A percentile compares a stretch with the other conserved stretches of the same genome.
These are phyloP conservation scores for Brettanomyces bruxellensis DNA, from an alignment of 805 yeast genomes.

Conservation along the genomic window DNA sequence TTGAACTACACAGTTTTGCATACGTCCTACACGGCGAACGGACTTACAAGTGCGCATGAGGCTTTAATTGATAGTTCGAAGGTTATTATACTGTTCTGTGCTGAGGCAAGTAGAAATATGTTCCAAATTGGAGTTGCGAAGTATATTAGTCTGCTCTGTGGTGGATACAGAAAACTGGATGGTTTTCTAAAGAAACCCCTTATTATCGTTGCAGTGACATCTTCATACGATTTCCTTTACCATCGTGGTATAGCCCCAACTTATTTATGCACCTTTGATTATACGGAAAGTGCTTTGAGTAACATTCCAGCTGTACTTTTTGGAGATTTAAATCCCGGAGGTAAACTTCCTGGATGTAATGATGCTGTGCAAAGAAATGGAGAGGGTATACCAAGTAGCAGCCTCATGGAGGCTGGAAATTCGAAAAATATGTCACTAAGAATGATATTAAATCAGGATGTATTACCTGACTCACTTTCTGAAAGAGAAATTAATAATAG, in stretches of 20 bases:
- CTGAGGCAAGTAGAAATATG: conserved; percentile 52
- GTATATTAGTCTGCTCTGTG: conserved; percentile 46
- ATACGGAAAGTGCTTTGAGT: conserved; percentile 41
- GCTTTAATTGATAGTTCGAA: conserved; percentile 41
- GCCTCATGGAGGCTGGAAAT: background rate
- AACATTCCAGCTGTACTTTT: conserved; percentile 42
- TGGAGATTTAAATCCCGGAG: conserved; percentile 44
- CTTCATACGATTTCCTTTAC: conserved; percentile 54
- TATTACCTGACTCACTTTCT: background rate
- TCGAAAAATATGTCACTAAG: background rate
- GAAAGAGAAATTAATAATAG: background rate
- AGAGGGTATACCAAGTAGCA: conserved; percentile 5
- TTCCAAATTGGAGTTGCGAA: conserved; percentile 55
- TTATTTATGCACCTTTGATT: conserved; percentile 54
- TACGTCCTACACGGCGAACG: conserved; percentile 50
- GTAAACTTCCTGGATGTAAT: conserved; percentile 41
- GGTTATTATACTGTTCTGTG: conserved; percentile 43
- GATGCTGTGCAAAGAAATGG: background rate
- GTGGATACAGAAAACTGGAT: conserved; percentile 29
- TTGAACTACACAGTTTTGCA: conserved; percentile 41
- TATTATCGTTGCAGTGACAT: conserved; percentile 49
- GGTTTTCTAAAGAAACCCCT: conserved; percentile 37
- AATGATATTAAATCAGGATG: background rate
- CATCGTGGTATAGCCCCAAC: conserved; percentile 46
- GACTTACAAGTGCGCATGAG: conserved; percentile 47